A percentile compares a stretch with the other conserved stretches of the same genome.
phyloP scores from a whole-genome alignment of 805 yeast genomes.

The Vanderwaltozyma verrucispora region DNA sequence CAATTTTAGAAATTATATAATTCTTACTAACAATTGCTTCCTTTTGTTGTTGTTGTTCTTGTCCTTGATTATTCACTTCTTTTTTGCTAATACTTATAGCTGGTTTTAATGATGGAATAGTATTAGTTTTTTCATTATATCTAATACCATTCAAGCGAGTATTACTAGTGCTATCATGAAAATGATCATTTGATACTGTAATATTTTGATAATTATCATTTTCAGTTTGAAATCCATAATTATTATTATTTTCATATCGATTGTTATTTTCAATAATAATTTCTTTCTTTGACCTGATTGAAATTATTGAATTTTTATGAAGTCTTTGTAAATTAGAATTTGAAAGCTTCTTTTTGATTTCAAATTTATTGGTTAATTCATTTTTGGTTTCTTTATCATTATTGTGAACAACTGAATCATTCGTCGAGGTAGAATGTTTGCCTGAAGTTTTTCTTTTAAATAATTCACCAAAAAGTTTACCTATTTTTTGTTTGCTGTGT shows the following conservation, averaged over 20 bases:
- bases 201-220: too few relatives aligned
- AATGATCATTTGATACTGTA: too few relatives aligned
- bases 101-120: not conserved
- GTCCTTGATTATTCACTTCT: too few relatives aligned
- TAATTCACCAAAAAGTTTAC: conserved; percentile 1
- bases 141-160: too few relatives aligned
- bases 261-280: not conserved
- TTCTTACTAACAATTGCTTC: too few relatives aligned
- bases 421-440: not conserved
- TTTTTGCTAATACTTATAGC: not conserved
- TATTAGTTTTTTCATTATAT: not conserved
- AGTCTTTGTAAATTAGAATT: not conserved
- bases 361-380: not conserved
- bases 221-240: not conserved
- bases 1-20: not conserved
- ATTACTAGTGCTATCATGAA: too few relatives aligned
- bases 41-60: not conserved
- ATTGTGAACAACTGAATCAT: not conserved
- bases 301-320: not conserved
- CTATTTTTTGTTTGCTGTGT: conserved; percentile 1
- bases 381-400: not conserved
- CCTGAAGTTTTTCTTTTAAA: conserved; percentile 2
- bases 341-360: not conserved
- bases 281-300: not conserved
- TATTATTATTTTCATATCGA: not conserved